These are phyloP conservation scores for Apiospora pterosperma DNA, from an alignment of 2,329 filamentous ascomycete species.

Conservation along the genomic window DNA sequence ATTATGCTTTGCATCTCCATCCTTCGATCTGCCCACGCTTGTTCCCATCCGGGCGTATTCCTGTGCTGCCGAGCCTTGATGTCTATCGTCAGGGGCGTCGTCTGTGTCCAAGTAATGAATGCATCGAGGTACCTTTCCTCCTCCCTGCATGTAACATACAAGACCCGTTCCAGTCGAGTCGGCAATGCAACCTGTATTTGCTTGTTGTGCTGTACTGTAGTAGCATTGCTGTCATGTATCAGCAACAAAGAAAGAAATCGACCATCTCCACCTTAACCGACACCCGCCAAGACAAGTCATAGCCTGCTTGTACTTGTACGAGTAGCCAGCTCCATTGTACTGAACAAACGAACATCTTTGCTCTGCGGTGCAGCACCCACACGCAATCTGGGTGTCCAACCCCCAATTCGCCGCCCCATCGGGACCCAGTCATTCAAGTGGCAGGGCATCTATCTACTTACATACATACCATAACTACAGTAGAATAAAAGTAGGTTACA, in stretches of 20 bases:
- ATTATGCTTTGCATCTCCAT: too few relatives aligned
- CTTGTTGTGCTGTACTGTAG: too few relatives aligned
- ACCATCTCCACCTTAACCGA: background rate
- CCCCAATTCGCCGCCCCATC: background rate
- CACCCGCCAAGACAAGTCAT: background rate
- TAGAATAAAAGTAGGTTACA: background rate
- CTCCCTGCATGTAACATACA: background rate
- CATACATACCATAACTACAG: background rate
- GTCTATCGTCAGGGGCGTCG: background rate
- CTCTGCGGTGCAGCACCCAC: background rate
- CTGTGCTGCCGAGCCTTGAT: background rate
- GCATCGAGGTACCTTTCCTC: background rate
- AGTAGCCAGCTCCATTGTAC: background rate
- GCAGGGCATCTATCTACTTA: background rate
- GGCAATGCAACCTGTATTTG: background rate
- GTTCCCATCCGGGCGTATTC: background rate
- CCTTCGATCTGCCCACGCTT: background rate
- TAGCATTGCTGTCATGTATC: background rate
- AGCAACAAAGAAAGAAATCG: background rate
- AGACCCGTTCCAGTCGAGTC: background rate
- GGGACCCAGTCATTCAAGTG: background rate
- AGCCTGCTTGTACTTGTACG: too few relatives aligned
- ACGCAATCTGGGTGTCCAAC: background rate
- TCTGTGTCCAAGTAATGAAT: background rate
- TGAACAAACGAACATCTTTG: background rate